These are phyloP conservation scores for Hymenotorrendiella dingleyae DNA, from an alignment of 2,329 filamentous ascomycete species.

Conservation along the genomic window DNA sequence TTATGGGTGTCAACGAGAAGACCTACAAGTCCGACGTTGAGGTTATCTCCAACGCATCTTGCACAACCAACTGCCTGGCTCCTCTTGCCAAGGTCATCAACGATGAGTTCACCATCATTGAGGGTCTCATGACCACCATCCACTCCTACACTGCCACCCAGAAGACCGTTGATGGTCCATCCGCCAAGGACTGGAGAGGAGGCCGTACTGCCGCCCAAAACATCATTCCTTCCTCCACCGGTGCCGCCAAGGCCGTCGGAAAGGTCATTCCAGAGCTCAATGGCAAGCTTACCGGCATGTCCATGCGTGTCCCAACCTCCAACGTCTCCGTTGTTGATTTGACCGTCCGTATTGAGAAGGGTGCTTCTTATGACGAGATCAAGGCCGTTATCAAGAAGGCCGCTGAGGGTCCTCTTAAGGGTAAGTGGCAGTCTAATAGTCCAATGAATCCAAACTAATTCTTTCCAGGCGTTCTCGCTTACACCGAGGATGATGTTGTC, in stretches of 20 bases:
- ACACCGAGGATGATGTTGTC: constrained; percentile 97
- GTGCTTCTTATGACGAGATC: constrained; percentile 83
- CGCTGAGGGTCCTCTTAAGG: constrained; percentile 77
- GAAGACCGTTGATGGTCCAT: constrained; percentile 98
- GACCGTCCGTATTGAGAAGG: constrained; percentile 90
- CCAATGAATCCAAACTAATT: constrained; percentile 11
- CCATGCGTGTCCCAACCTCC: constrained; percentile 96
- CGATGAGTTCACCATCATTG: constrained; percentile 95
- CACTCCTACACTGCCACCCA: constrained; percentile 99
- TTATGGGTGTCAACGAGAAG: constrained; percentile 98
- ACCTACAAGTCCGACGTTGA: constrained; percentile 84
- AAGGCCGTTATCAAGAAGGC: constrained; percentile 87
- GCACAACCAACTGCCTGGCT: constrained; percentile 99
- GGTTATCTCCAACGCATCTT: constrained; percentile 98
- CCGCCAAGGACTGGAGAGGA: constrained; percentile 98
- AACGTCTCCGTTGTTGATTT: constrained; percentile 99
- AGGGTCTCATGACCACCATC: constrained; percentile 99
- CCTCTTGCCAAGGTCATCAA: constrained; percentile 98
- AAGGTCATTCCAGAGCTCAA: constrained; percentile 98
- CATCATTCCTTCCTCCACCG: constrained; percentile 98
- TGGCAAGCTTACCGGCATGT: constrained; percentile 99
- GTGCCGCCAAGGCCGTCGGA: constrained; percentile 99
- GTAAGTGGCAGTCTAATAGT: constrained; percentile 42
- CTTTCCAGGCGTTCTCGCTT: constrained; percentile 69
- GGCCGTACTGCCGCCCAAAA: constrained; percentile 98